Base-by-base conservation (phyloP, 495 filamentous ascomycete genomes). In the Neurospora pannonica region DNA sequence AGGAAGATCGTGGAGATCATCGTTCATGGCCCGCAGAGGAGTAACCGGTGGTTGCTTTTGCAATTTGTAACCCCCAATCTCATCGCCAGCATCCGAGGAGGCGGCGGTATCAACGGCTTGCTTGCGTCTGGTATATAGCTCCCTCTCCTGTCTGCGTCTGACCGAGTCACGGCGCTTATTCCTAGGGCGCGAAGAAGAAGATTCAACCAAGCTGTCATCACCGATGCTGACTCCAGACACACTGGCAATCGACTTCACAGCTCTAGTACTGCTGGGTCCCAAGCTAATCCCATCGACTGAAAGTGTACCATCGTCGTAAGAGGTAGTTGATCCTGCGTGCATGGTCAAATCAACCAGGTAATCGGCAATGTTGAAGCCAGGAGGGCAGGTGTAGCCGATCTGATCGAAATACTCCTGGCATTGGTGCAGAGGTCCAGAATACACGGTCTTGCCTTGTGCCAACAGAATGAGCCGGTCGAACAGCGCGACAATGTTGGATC, bases 401-500 rank as follows among this genome's bases (percentile, higher is more conserved):
- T 91, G 87, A 75, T 97, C 93, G 76, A 99, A 99, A 80, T 97
- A 99, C 42, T 88, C 87, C 79, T 99, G 96, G 79, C 96, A 98
- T 73, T 90, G 90, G 3, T 92, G 89, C 77, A 97, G 94, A 24
- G 93, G 92, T 0, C 96, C 96, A 3, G 95, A 98, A 78, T 97
- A 99, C 9, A 99, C 95, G 3, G 93, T 92, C 77, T 90, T 92
- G 42, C 96, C 96, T 76, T 93, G 90, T 9, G 96, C 96, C 40
- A 99, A 86, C 21, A 99, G 90, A 75, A 99, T 89, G 21, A 99
- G 87, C 72, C 95, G 90, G 80, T 99, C 97, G 78, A 99, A 99
- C 38, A 99, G 87, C n/a, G 96, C 96, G 38, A 98, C 96, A 77
- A 99, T 99, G 78, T 99, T 99, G n/a, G 96, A 98, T 74, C 97